Percentiles rank a stretch among this genome's conserved stretches.
These are phyloP conservation scores for Stephania japonica DNA, from an alignment of 164 flowering plant genomes.

Conservation along the genomic window DNA sequence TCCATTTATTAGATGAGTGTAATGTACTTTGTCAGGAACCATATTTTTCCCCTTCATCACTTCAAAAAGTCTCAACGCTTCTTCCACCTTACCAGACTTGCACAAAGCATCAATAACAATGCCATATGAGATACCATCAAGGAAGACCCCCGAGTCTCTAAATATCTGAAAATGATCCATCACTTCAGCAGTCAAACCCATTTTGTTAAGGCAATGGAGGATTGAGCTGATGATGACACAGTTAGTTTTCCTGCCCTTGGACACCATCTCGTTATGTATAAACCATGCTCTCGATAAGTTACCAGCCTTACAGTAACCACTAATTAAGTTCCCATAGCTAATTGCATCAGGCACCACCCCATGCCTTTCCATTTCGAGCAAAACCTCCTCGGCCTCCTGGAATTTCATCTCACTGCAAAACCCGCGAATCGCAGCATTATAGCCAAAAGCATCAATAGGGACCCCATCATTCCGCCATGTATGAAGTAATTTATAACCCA, in stretches of 20 bases:
- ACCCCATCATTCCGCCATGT: conserved; percentile 21
- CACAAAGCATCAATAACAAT: conserved; percentile 54
- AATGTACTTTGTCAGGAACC: conserved; percentile 53
- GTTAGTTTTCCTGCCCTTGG: conserved; percentile 52
- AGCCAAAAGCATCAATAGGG: conserved; percentile 37
- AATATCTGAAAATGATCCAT: conserved; percentile 33
- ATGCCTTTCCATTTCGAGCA: conserved; percentile 41
- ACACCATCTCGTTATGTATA: conserved; percentile 40
- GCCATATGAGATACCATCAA: conserved; percentile 52
- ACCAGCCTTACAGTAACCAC: conserved; percentile 38
- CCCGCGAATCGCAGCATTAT: conserved; percentile 51
- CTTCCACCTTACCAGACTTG: conserved; percentile 49
- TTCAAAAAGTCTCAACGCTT: conserved; percentile 43
- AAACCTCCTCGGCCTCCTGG: conserved; percentile 50
- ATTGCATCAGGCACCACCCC: conserved; percentile 40
- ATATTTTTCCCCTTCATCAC: conserved; percentile 49
- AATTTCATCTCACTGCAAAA: conserved; percentile 51
- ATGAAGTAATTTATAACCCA: conserved; percentile 40
- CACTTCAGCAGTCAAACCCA: conserved; percentile 36
- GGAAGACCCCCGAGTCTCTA: conserved; percentile 38
- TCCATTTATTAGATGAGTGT: conserved; percentile 61
- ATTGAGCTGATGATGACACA: conserved; percentile 44
- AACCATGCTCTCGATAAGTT: conserved; percentile 36
- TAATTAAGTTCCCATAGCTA: conserved; percentile 41
- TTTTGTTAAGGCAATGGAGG: conserved; percentile 48